A percentile compares a stretch with the other conserved stretches of the same genome.
phyloP scores from a whole-genome alignment of 495 filamentous ascomycete genomes.

The Aspergillus coremiiformis region DNA sequence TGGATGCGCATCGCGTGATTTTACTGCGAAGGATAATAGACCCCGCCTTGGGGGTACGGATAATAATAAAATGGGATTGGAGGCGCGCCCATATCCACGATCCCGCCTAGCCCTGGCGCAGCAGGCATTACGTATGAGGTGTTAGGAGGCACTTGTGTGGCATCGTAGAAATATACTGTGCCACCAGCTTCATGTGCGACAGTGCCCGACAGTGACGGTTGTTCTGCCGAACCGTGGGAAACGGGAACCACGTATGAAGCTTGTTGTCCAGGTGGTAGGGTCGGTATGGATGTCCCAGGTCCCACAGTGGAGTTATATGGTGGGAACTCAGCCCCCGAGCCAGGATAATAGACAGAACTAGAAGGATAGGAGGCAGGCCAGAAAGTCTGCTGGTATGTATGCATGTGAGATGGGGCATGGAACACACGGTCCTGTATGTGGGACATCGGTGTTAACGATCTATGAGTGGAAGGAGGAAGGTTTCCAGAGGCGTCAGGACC shows the following conservation, averaged over 20 bases:
- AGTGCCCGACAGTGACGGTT: slow-evolving; percentile 52
- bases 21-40: slow-evolving; percentile 61
- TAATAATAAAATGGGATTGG: slow-evolving; percentile 71
- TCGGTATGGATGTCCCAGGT: slow-evolving; percentile 45
- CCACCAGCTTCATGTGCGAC: slow-evolving; percentile 90
- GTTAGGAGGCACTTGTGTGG: slow-evolving; percentile 55
- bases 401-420: slow-evolving; percentile 89
- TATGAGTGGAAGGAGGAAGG: slow-evolving; percentile 66
- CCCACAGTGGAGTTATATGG: slow-evolving; percentile 41
- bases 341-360: slow-evolving; percentile 48
- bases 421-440: slow-evolving; percentile 93
- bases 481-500: slow-evolving; percentile 49
- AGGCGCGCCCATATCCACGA: slow-evolving; percentile 64
- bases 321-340: slow-evolving; percentile 30
- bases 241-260: slow-evolving; percentile 40
- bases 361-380: slow-evolving; percentile 54
- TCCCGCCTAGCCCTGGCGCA: slow-evolving; percentile 43
- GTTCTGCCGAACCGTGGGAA: slow-evolving; percentile 32
- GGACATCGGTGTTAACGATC: slow-evolving; percentile 81
- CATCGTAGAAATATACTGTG: slow-evolving; percentile 91
- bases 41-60: slow-evolving; percentile 44
- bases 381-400: slow-evolving; percentile 53
- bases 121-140: slow-evolving; percentile 43
- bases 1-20: background rate
- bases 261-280: slow-evolving; percentile 46